Evolutionary conservation across 139 green algal genomes (phyloP).

Genomic region (Chlamydomonas incerta): DNA sequence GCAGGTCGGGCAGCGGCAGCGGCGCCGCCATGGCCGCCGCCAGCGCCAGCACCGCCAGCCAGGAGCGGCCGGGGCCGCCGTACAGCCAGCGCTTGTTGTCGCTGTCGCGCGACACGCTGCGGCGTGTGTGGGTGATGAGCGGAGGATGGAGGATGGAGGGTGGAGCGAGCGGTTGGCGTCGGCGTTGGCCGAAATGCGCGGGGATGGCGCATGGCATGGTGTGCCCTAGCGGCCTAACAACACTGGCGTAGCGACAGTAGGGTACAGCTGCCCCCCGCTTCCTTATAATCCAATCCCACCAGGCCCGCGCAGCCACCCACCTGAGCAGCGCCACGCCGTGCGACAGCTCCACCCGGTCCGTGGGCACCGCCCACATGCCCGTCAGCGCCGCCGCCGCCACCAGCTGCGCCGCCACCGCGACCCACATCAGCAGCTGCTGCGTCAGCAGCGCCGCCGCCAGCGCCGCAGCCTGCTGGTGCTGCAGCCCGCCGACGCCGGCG

Average conservation of each 20-base stretch:
- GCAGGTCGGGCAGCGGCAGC: conserved; percentile 2
- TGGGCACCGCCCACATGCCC: background rate
- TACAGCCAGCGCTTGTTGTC: background rate
- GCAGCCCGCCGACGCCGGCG: no score
- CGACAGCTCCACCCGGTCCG: background rate
- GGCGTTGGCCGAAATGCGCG: no score
- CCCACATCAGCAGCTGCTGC: background rate
- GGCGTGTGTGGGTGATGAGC: no score
- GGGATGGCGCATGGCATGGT: no score
- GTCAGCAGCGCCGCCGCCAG: background rate
- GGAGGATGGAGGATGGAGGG: no score
- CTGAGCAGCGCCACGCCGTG: background rate
- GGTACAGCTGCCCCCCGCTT: no score
- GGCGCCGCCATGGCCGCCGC: conserved; percentile 4
- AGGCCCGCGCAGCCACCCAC: background rate
- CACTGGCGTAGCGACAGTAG: no score
- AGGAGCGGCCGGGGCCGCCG: background rate
- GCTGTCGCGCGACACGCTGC: no score
- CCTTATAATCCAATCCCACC: no score
- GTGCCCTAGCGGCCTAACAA: no score
- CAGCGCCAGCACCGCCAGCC: background rate
- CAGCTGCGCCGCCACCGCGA: background rate
- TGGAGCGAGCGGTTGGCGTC: no score
- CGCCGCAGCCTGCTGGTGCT: background rate
- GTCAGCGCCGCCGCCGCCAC: background rate